Conservation (phyloP, 352 stramenopile genomes). For the Achlya hypogyna region DNA sequence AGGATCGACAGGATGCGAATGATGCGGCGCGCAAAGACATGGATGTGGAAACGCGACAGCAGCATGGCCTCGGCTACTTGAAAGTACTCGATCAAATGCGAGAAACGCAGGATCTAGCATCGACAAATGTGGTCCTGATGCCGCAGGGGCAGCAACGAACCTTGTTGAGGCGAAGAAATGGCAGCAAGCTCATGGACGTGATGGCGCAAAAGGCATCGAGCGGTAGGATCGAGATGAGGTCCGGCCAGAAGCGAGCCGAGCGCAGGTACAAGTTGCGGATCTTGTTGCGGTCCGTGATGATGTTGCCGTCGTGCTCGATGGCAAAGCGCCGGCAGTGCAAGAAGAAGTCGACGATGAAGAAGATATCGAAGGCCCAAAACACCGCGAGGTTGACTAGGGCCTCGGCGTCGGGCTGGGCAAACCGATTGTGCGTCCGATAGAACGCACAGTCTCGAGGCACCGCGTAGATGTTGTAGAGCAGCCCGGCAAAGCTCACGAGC, state of each 20-base stretch:
- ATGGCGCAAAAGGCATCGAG: background rate
- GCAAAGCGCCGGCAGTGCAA: slow-evolving; percentile 13
- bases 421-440: slow-evolving; percentile 18
- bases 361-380: slow-evolving; percentile 13
- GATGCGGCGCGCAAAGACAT: slow-evolving; percentile 18
- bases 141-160: background rate
- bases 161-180: slow-evolving; percentile 19
- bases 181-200: background rate
- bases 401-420: slow-evolving; percentile 5
- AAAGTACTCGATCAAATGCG: slow-evolving; percentile 19
- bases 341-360: slow-evolving; percentile 16
- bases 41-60: slow-evolving; percentile 16
- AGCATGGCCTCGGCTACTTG: slow-evolving; percentile 18
- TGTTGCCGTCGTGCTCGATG: slow-evolving; percentile 9
- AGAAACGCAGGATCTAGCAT: slow-evolving; percentile 9
- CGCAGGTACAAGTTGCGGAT: background rate
- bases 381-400: slow-evolving; percentile 1
- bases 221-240: slow-evolving; percentile 9
- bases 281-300: slow-evolving; percentile 7
- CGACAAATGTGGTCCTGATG: too few species aligned
- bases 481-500: slow-evolving; percentile 3
- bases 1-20: slow-evolving; percentile 17
- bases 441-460: slow-evolving; percentile 19
- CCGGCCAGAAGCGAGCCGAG: background rate
- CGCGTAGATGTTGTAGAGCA: slow-evolving; percentile 20